These are phyloP conservation scores for Zygnema circumcarinatum DNA, from an alignment of 139 green algal species.

Conservation along the genomic window DNA sequence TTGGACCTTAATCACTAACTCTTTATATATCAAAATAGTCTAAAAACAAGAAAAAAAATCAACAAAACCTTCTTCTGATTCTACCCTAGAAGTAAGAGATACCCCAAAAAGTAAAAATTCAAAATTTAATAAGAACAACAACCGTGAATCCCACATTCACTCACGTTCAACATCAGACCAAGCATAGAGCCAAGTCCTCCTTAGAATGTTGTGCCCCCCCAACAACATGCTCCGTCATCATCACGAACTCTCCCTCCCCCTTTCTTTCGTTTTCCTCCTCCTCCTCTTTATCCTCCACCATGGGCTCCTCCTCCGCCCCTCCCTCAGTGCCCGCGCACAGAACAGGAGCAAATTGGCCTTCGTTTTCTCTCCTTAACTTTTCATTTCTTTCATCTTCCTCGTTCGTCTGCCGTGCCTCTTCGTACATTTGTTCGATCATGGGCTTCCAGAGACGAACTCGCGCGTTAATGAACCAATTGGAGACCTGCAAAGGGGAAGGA, in stretches of 20 bases:
- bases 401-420: conserved; percentile 21
- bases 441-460: conserved; percentile 64
- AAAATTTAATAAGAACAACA: not conserved
- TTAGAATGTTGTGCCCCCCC: not conserved
- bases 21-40: too few relatives aligned
- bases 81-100: not conserved
- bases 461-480: conserved; percentile 70
- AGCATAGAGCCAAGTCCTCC: not conserved
- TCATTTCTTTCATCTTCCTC: conserved; percentile 17
- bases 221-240: not conserved
- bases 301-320: conserved; percentile 1
- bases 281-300: not conserved
- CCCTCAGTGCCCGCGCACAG: not conserved
- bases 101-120: not conserved
- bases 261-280: not conserved
- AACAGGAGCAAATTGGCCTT: not conserved
- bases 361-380: not conserved
- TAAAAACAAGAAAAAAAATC: too few relatives aligned
- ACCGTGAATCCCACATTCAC: not conserved
- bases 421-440: conserved; percentile 60
- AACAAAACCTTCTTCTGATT: too few relatives aligned
- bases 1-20: too few relatives aligned
- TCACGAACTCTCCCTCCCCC: not conserved
- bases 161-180: not conserved
- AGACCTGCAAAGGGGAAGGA: conserved; percentile 39